Percentiles rank a stretch among this genome's conserved stretches.
phyloP scores from a whole-genome alignment of 108 stramenopile species.

The Pinguiococcus pyrenoidosus region DNA sequence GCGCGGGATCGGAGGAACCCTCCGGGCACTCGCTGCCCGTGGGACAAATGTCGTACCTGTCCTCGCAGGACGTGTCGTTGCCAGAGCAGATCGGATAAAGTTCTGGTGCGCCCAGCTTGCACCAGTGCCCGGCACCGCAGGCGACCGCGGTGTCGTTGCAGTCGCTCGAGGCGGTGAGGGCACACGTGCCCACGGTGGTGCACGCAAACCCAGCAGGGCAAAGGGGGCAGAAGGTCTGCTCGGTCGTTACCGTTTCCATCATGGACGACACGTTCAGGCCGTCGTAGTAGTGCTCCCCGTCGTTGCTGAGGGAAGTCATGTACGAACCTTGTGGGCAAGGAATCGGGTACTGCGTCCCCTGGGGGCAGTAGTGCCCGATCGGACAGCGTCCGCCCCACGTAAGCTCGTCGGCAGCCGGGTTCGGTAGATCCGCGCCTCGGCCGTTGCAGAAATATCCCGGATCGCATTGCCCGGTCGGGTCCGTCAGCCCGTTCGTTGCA shows the following conservation, averaged over 20 bases:
- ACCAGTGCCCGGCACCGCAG: slow-evolving; percentile 15
- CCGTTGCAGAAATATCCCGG: slow-evolving; percentile 5
- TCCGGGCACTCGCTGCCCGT: slow-evolving; percentile 8
- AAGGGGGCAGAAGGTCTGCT: slow-evolving; percentile 8
- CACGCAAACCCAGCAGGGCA: slow-evolving; percentile 11
- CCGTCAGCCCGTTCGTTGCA: slow-evolving; percentile 12
- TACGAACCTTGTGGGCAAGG: slow-evolving; percentile 18
- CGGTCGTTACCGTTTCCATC: slow-evolving; percentile 17
- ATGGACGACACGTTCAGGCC: slow-evolving; percentile 5
- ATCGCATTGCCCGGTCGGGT: slow-evolving; percentile 12
- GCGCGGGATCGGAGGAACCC: slow-evolving; percentile 10
- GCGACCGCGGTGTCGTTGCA: too few relatives aligned
- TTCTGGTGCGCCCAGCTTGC: slow-evolving; percentile 12
- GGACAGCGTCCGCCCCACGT: slow-evolving; percentile 15
- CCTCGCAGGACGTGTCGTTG: background rate
- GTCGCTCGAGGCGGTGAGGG: background rate
- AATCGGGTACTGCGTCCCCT: slow-evolving; percentile 4
- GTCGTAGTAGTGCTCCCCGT: background rate
- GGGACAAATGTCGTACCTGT: slow-evolving; percentile 10
- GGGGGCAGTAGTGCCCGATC: slow-evolving; percentile 26
- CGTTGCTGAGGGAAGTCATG: background rate
- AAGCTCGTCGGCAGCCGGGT: background rate
- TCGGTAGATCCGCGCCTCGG: background rate
- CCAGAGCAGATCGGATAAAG: background rate
- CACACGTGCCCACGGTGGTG: slow-evolving; percentile 10